A percentile compares a stretch with the other conserved stretches of the same genome.
These are phyloP conservation scores for Polytolypa hystricis DNA, from an alignment of 2,329 filamentous ascomycete genomes.

Conservation along the genomic window DNA sequence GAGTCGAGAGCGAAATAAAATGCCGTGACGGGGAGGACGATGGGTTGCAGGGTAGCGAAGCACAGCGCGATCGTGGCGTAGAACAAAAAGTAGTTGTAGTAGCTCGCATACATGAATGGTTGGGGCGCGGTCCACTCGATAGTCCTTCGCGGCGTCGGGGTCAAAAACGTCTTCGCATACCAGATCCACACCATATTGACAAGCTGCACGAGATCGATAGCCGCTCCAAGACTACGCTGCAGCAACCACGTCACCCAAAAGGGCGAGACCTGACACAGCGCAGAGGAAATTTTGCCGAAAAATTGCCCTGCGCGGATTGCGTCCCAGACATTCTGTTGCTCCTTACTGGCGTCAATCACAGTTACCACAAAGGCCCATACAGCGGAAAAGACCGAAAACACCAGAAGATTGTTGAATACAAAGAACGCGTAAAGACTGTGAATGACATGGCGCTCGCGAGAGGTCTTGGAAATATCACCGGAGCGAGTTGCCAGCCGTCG, in stretches of 20 bases:
- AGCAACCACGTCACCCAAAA: conserved; percentile 94
- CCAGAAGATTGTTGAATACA: conserved; percentile 88
- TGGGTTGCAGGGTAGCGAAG: conserved; percentile 74
- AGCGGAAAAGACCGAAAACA: conserved; percentile 85
- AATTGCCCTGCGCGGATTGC: conserved; percentile 56
- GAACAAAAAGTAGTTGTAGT: conserved; percentile 97
- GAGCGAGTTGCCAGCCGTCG: conserved; percentile 71
- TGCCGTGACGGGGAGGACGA: conserved; percentile 75
- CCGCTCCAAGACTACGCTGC: conserved; percentile 83
- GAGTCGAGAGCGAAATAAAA: conserved; percentile 83
- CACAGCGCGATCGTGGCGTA: conserved; percentile 83
- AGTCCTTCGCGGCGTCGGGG: conserved; percentile 77
- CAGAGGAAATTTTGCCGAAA: conserved; percentile 53
- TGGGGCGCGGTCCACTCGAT: conserved; percentile 90
- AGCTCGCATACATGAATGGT: conserved; percentile 86
- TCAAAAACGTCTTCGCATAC: conserved; percentile 71
- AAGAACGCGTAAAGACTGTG: conserved; percentile 92
- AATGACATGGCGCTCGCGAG: conserved; percentile 81
- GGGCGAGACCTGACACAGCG: conserved; percentile 68
- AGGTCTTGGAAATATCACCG: conserved; percentile 85
- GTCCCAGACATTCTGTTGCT: conserved; percentile 53
- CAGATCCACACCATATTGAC: conserved; percentile 77
- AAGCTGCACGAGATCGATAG: conserved; percentile 85
- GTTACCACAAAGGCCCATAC: conserved; percentile 61
- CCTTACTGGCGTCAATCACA: conserved; percentile 49